Evolutionary conservation across 179 eudicot species (phyloP), one percentile per base, ranked within the genome.

Genomic region (Beta lomatogona): DNA sequence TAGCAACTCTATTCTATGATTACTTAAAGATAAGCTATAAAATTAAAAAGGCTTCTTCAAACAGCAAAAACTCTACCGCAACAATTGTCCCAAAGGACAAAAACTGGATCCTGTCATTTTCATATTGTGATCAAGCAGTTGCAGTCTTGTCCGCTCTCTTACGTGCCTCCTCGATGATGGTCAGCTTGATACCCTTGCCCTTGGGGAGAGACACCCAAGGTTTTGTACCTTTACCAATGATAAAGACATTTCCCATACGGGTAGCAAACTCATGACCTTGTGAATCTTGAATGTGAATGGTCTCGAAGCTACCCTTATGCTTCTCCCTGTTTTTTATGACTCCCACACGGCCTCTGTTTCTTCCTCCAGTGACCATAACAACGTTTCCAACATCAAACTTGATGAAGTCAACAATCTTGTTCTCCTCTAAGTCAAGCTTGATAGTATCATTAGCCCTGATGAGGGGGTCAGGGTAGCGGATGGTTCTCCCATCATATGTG

Each of bases 371-470:
- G 41, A 91, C 93, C 93, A 91, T 91, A 57, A 91, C 88, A 28
- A 88, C 91, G 73, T 91, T 91, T 5, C 93, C 91, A 13, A 91
- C 93, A 80, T 91, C 93, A 61, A 89, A 91, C 83, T 91, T 91
- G 82, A 91, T 86, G 86, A 91, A 91, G 10, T 91, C 90, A 0
- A 86, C 88, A 45, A 91, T 91, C 81, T 88, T 91, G 86, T 86
- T 84, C 64, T 81, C 70, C 76, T 91, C 93, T 2, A 91, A 54
- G 86, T 91, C 92, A 14, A 89, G 79, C 81, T 89, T 91, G 85
- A 91, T 89, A 50, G 92, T 87, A 77, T 88, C 92, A n/a, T 88
- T 91, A 19, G 90, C 91, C 83, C 83, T 89, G 82, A 91, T 87
- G 15, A 90, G 89, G 21, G 93, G 93, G 78, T 89, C 90, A 0